A percentile compares a stretch with the other conserved stretches of the same genome.
Conservation (phyloP, 1,284 basidiomycete species). For the Cerrena zonata region DNA sequence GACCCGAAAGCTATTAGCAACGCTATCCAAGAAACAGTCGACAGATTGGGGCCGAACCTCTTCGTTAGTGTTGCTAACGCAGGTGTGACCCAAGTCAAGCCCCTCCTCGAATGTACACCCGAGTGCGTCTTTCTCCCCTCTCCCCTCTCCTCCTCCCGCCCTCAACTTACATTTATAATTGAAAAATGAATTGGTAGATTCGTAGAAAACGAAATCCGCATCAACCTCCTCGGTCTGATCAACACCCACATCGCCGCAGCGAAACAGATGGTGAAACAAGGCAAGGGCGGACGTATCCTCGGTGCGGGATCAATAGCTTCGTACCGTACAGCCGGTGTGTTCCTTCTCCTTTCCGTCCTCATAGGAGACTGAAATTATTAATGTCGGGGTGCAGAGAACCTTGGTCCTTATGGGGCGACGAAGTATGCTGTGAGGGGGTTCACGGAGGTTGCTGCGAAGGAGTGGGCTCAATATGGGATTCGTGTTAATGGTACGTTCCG, state of each 20-base stretch:
- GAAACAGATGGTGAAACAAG: conserved; percentile 39
- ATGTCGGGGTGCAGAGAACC: conserved; percentile 24
- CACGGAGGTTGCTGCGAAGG: conserved; percentile 33
- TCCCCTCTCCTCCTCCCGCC: too few species aligned
- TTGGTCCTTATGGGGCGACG: conserved; percentile 31
- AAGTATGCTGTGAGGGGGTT: conserved; percentile 41
- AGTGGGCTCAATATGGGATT: conserved; percentile 31
- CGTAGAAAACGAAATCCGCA: conserved; percentile 30
- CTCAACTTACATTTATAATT: neutral
- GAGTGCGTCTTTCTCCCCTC: conserved; percentile 19
- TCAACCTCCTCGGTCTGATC: conserved; percentile 31
- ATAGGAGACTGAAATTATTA: conserved; percentile 7
- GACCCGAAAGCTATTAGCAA: conserved; percentile 30
- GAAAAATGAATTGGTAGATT: conserved; percentile 17
- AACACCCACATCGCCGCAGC: conserved; percentile 35
- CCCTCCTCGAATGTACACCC: conserved; percentile 28
- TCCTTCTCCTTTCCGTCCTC: neutral
- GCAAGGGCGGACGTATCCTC: conserved; percentile 35
- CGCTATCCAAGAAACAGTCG: conserved; percentile 28
- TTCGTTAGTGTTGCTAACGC: conserved; percentile 38
- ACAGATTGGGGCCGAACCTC: conserved; percentile 27
- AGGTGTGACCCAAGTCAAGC: conserved; percentile 31
- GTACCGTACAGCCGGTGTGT: conserved; percentile 27
- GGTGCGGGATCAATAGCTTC: conserved; percentile 32
- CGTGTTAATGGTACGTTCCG: conserved; percentile 27